Conservation (phyloP, 2,329 filamentous ascomycete genomes). For the Colletotrichum nymphaeae region DNA sequence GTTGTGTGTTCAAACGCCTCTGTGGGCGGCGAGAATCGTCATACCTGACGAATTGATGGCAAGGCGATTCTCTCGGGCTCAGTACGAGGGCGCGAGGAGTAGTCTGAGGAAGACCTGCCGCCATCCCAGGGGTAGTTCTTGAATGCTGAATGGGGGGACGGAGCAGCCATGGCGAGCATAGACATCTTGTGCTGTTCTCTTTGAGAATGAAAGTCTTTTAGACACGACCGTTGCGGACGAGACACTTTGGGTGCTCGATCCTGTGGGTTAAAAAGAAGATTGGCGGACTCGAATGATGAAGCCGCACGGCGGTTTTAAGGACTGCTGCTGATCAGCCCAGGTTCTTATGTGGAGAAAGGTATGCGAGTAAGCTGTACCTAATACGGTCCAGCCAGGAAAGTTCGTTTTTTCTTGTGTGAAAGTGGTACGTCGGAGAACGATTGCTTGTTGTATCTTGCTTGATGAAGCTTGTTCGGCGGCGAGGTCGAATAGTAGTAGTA, state of each 20-base stretch:
- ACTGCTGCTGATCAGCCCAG: constrained; percentile 22
- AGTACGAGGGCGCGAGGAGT: constrained; percentile 47
- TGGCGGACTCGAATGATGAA: constrained; percentile 36
- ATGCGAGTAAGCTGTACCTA: constrained; percentile 13
- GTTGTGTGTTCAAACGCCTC: constrained; percentile 9
- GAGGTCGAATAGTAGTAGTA: background rate
- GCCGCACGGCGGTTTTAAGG: constrained; percentile 37
- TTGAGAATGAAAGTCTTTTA: constrained; percentile 38
- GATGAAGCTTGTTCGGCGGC: constrained; percentile 16
- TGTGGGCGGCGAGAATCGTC: background rate
- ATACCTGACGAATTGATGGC: constrained; percentile 66
- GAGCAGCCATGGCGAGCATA: constrained; percentile 59
- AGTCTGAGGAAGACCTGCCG: constrained; percentile 46
- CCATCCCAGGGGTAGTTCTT: constrained; percentile 54
- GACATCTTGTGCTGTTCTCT: constrained; percentile 56
- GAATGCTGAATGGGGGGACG: constrained; percentile 54
- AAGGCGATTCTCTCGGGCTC: constrained; percentile 57
- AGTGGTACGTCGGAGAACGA: constrained; percentile 19
- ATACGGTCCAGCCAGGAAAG: constrained; percentile 25
- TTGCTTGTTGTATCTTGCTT: constrained; percentile 12
- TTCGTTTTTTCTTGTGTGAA: background rate
- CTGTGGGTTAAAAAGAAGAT: constrained; percentile 47
- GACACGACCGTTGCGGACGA: constrained; percentile 29
- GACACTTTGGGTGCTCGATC: constrained; percentile 48
- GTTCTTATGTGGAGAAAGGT: background rate